These are phyloP conservation scores for Eucalyptus tenuipes DNA, from an alignment of 345 rosid genomes.

Conservation along the genomic window DNA sequence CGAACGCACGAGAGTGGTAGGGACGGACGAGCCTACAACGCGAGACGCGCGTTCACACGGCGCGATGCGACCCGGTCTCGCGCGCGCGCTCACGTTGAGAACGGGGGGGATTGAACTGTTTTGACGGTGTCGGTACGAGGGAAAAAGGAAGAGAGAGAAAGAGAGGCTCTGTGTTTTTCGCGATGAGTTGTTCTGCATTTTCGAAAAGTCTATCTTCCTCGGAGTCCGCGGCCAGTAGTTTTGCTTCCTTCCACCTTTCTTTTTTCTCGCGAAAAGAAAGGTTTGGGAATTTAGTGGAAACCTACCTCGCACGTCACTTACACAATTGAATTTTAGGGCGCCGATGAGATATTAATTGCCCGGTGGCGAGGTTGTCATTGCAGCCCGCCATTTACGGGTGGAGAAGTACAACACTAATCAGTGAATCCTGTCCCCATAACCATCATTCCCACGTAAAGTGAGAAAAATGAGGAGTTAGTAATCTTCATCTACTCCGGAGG, in stretches of 20 bases:
- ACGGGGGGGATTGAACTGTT: neutral
- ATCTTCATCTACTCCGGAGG: fast-evolving
- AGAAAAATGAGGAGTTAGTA: no score
- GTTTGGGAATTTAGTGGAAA: neutral
- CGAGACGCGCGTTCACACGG: neutral
- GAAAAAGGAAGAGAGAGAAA: neutral
- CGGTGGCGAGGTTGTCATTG: neutral
- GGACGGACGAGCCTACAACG: neutral
- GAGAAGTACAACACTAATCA: neutral
- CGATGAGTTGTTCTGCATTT: neutral
- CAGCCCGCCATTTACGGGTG: neutral
- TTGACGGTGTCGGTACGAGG: neutral
- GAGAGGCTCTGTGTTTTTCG: neutral
- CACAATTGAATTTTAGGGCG: neutral
- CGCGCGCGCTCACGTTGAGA: neutral
- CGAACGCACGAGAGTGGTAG: neutral
- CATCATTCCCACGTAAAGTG: no score
- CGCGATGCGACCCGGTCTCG: neutral
- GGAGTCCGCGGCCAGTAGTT: neutral
- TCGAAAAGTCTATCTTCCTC: neutral
- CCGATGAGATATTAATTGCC: neutral
- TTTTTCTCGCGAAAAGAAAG: neutral
- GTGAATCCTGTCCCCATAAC: no score
- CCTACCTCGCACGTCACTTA: neutral
- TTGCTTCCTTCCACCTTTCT: neutral